phyloP scores from a whole-genome alignment of 345 rosid species.

The Raphanus sativus region DNA sequence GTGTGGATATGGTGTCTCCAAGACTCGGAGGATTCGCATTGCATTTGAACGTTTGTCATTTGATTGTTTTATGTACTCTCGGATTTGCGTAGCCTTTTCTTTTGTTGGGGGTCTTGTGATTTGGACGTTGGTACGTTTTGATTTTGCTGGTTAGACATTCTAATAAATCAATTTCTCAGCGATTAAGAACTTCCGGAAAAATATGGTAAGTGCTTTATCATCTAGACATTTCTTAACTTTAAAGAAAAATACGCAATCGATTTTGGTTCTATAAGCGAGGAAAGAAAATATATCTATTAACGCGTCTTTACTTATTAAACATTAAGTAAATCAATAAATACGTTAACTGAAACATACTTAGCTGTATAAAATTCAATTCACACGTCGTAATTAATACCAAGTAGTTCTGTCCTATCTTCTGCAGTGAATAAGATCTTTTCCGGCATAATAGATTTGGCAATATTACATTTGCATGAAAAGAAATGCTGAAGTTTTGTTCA shows the following conservation, averaged over 20 bases:
- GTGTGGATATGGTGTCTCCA: neutral
- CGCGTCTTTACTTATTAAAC: constrained; percentile 26
- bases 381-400: neutral
- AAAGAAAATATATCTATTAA: constrained; percentile 6
- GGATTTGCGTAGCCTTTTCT: constrained; percentile 3
- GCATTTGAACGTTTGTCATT: constrained; percentile 29
- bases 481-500: too few species aligned
- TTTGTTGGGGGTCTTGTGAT: neutral
- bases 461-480: neutral
- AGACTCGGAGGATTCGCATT: constrained; percentile 6
- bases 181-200: neutral
- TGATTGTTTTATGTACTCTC: constrained; percentile 29
- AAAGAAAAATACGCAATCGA: constrained; percentile 32
- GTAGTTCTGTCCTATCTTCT: neutral
- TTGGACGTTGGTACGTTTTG: neutral
- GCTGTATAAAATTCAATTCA: neutral
- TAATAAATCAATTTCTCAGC: constrained; percentile 12
- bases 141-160: constrained; percentile 22
- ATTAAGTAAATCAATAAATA: constrained; percentile 9
- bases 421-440: neutral
- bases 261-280: neutral
- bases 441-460: neutral
- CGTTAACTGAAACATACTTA: neutral
- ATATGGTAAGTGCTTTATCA: constrained; percentile 20
- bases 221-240: constrained; percentile 34